A percentile compares a stretch with the other conserved stretches of the same genome.
These are phyloP conservation scores for Cercospora brassicicola DNA, from an alignment of 2,329 filamentous ascomycete species.

Conservation along the genomic window DNA sequence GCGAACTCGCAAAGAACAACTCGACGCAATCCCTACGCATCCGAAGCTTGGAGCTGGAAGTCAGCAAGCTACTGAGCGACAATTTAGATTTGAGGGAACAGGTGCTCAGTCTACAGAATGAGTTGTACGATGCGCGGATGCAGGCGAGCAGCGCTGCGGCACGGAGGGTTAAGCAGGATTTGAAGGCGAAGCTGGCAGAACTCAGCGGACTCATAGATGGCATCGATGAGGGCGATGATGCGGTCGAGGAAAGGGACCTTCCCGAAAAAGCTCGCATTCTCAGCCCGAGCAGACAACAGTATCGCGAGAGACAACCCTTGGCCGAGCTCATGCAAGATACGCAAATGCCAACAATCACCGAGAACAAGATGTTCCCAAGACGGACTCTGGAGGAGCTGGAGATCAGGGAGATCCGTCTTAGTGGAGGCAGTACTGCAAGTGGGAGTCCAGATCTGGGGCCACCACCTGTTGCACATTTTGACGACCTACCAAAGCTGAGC, in stretches of 20 bases:
- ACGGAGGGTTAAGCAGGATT: conserved; percentile 65
- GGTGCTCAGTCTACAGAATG: conserved; percentile 67
- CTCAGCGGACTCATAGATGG: conserved; percentile 66
- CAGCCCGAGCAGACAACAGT: conserved; percentile 31
- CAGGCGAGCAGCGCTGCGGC: conserved; percentile 63
- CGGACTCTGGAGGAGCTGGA: conserved; percentile 65
- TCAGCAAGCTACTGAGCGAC: conserved; percentile 71
- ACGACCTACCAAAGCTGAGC: conserved; percentile 29
- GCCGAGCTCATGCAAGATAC: conserved; percentile 37
- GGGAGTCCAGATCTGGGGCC: conserved; percentile 64
- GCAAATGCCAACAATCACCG: conserved; percentile 65
- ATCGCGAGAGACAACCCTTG: conserved; percentile 36
- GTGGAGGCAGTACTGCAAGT: conserved; percentile 57
- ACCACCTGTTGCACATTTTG: conserved; percentile 56
- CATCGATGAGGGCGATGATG: conserved; percentile 52
- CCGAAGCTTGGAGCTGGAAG: conserved; percentile 73
- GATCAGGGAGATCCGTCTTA: conserved; percentile 53
- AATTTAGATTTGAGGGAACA: conserved; percentile 72
- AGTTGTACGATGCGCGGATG: conserved; percentile 60
- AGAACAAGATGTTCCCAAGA: conserved; percentile 67
- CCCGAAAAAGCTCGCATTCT: conserved; percentile 23
- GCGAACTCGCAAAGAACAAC: conserved; percentile 76
- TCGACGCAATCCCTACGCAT: conserved; percentile 76
- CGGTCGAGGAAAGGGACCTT: conserved; percentile 11
- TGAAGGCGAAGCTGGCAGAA: conserved; percentile 72